Evolutionary conservation across 352 stramenopile species (phyloP), one percentile per base, ranked within the genome.

Genomic region (Blastocystis hominis): DNA sequence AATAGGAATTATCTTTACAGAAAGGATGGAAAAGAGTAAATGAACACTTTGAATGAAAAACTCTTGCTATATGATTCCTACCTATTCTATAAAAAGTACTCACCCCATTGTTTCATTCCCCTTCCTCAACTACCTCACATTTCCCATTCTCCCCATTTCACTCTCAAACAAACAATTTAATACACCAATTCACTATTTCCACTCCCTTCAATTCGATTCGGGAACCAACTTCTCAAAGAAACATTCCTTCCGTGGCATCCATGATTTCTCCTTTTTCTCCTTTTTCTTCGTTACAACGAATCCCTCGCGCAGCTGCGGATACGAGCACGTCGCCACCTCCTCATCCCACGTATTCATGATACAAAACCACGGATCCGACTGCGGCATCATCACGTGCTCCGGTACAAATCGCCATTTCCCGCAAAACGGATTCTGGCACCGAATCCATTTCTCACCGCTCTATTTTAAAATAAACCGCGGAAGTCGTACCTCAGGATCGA

Each of bases 321-420:
- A 84, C 4, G 59, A 47, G 38, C 72, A 84, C 6, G 47, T 54
- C 13, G 72, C 72, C 10, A 84, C 44, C 7, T 56, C 53, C 44
- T 68, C 55, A 47, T 84, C 72, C 72, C 72, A 84, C 0, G 72
- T 69, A 46, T 84, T 84, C 72, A 84, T 84, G 38, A 84, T 53
- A 69, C 72, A 84, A n/a, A 84, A 84, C 72, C 72, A 84, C 38
- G 62, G 62, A 13, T 50, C 20, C 7, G 46, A 17, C n/a, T 38
- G 20, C 38, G 72, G 72, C n/a, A 84, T 38, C 2, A 20, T 3
- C 1, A 84, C 47, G n/a, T 84, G 50, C 2, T 50, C 34, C 44
- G 72, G 72, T 17, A 84, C 47, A 46, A 68, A 84, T 0, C 72
- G 20, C 72, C 72, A 84, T 53, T 84, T 84, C 1, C 72, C 72